Base-by-base conservation (phyloP, 1,139 yeast genomes). In the Geotrichum fermentans region DNA sequence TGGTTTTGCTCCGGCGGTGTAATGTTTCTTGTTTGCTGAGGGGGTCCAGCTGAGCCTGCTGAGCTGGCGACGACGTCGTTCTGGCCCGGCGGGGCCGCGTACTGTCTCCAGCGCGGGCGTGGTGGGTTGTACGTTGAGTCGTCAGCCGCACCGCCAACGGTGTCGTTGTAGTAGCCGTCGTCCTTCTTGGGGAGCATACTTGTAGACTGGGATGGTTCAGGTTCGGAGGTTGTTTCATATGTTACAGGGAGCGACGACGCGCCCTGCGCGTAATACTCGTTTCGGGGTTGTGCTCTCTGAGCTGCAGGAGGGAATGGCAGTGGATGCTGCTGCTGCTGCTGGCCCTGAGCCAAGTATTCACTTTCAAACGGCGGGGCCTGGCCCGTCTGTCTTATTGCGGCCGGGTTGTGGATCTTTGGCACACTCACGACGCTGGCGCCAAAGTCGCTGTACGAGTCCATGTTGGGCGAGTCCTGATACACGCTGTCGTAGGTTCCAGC, bases 401-500 rank as follows among this genome's bases (percentile, higher is more conserved):
- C 43, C 7, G 45, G 45, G 30, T 45, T 45, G 22, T 38, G 26
- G 16, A 45, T 40, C 26, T 40, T 28, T 21, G 43, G 45, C 3
- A 47, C 47, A 11, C 45, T 34, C 7, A 47, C 46, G 11, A 47
- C 47, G 35, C 34, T 38, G 20, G 8, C 35, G 10, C 43, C 43
- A 30, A 42, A 47, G 7, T 33, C 36, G 8, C 34, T 18, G 26
- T 42, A 47, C 3, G 43, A 20, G 41, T 26, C 40, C 21, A 26
- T 17, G 33, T 17, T 21, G 3, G 35, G 18, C 18, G 21, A 29
- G 26, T 40, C 46, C 4, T 38, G 32, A 34, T 47, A 7, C 3
- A 7, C 43, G 18, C 30, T 29, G 30, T 40, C 42, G 28, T 47
- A 47, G 13, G 47, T 47, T 10, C 50, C 50, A 22, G 50, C 50